phyloP scores from a whole-genome alignment of 176 grass and related monocot genomes.

The Aechmea fasciata region DNA sequence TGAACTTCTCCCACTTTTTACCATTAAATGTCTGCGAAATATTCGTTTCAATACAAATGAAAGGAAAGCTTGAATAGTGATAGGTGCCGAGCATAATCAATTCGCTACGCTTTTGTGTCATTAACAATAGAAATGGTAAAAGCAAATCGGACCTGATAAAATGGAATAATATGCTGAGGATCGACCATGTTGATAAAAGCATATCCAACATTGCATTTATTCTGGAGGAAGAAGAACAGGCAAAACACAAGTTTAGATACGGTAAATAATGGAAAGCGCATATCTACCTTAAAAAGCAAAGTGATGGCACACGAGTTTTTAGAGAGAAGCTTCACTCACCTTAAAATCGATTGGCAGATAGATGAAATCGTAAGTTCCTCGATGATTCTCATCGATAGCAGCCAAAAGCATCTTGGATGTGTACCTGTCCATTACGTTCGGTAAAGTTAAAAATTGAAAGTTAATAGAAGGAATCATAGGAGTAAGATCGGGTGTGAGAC shows the following conservation, averaged over 20 bases:
- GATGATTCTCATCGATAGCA: conserved; percentile 86
- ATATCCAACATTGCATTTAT: conserved; percentile 95
- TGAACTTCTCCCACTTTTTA: conserved; percentile 98
- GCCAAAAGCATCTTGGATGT: conserved; percentile 97
- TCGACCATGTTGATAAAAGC: conserved; percentile 96
- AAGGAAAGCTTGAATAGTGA: too few relatives aligned
- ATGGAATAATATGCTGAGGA: conserved; percentile 68
- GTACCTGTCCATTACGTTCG: conserved; percentile 40
- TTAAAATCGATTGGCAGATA: conserved; percentile 98
- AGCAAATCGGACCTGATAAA: conserved; percentile 68
- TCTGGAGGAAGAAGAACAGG: conserved; percentile 39
- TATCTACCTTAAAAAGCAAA: neutral
- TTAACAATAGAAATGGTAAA: neutral
- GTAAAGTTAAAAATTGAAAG: neutral
- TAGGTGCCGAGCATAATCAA: too few relatives aligned
- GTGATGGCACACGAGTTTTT: neutral
- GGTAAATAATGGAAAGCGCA: neutral
- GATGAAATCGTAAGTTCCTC: conserved; percentile 89
- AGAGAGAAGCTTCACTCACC: conserved; percentile 30
- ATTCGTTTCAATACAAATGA: too few relatives aligned
- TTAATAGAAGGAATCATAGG: conserved; percentile 1
- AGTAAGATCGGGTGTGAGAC: conserved; percentile 12
- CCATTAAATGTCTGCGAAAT: conserved; percentile 70
- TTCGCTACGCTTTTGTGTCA: too few relatives aligned
- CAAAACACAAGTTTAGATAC: neutral